Conservation (phyloP, 257 asterid genomes). For the Capsicum pubescens region DNA sequence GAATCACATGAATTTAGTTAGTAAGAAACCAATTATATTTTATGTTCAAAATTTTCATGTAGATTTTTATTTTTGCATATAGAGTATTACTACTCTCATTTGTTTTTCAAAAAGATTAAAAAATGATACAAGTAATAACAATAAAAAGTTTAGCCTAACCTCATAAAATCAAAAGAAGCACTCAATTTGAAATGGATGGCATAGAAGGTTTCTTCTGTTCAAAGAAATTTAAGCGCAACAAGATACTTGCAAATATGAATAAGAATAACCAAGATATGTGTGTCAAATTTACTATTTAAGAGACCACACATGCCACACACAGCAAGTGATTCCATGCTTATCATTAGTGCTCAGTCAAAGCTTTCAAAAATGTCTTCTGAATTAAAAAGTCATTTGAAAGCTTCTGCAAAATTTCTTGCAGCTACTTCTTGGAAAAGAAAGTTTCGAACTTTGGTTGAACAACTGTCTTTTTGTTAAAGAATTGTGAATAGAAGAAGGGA, state of each 20-base stretch:
- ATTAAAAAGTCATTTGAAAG: neutral
- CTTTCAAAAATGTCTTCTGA: conserved; percentile 13
- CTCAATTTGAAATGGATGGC: neutral
- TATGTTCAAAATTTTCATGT: neutral
- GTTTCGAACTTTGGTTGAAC: neutral
- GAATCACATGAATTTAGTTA: conserved; percentile 5
- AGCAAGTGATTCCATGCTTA: neutral
- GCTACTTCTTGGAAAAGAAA: neutral
- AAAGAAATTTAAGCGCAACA: neutral
- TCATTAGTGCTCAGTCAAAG: too few species aligned
- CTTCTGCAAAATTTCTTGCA: neutral
- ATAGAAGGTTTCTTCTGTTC: conserved; percentile 11
- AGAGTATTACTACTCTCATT: neutral
- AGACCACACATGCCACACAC: neutral
- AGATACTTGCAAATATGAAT: neutral
- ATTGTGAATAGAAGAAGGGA: neutral
- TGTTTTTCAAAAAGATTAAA: neutral
- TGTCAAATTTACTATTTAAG: neutral
- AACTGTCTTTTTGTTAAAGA: neutral
- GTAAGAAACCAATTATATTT: neutral
- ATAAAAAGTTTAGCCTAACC: conserved; percentile 1
- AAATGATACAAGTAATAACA: neutral
- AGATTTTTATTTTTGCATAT: neutral
- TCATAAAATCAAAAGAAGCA: neutral
- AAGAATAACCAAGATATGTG: neutral